Evolutionary conservation across 768 basidiomycete species (phyloP).

Genomic region (Rubroboletus satanas): DNA sequence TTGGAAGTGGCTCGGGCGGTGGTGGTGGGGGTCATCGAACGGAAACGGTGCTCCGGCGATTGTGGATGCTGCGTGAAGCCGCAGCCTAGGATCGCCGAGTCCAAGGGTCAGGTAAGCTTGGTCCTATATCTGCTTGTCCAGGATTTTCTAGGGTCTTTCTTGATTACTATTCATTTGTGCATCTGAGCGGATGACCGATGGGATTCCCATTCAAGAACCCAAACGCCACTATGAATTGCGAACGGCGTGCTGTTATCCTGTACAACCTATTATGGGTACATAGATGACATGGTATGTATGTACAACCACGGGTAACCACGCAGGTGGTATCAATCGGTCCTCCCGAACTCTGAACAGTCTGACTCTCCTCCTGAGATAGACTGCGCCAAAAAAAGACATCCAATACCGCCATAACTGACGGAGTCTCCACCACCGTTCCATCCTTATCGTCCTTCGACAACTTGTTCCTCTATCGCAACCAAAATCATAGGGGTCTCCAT

Average conservation of each 20-base stretch:
- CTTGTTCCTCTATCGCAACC: neutral
- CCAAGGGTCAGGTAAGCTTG: neutral
- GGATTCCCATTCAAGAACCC: neutral
- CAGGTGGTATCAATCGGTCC: neutral
- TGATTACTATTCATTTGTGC: neutral
- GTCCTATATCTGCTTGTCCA: neutral
- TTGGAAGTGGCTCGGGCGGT: slow-evolving; percentile 55
- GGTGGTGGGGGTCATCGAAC: slow-evolving; percentile 14
- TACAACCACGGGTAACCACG: neutral
- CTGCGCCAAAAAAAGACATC: neutral
- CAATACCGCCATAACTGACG: neutral
- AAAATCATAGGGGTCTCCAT: neutral
- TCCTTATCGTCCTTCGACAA: slow-evolving; percentile 2
- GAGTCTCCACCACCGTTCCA: neutral
- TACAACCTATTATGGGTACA: neutral
- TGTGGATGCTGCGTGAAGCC: slow-evolving; percentile 16
- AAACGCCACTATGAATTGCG: neutral
- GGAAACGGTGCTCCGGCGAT: slow-evolving; percentile 4
- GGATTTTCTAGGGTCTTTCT: neutral
- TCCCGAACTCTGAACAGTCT: neutral
- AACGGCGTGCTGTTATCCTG: neutral
- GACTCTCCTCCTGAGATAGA: neutral
- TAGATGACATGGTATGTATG: neutral
- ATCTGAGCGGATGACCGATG: neutral
- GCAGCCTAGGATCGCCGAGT: too few relatives aligned